Base-by-base conservation (phyloP, 345 rosid species). In the Abelmoschus esculentus region DNA sequence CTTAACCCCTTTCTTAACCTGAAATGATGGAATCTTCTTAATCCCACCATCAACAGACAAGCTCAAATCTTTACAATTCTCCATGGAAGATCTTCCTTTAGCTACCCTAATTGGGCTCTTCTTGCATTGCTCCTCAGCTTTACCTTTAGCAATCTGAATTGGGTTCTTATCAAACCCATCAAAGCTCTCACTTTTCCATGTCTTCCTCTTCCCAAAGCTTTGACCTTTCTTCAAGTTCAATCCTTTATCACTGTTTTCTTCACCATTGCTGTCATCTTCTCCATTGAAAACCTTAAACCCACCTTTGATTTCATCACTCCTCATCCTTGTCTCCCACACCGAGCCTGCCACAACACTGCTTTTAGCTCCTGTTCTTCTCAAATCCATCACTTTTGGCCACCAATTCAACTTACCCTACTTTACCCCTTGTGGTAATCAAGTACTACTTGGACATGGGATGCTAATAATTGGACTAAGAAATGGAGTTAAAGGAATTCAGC, bases 281-380 rank as follows among this genome's bases (percentile, higher is more conserved):
- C 80, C 84, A 78, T 81, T 83, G 58, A 83, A 82, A 61, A 84
- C 84, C 61, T 81, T 86, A 18, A 90, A 73, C 36, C 90, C 92
- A 68, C 89, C 86, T 72, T 82, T 84, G 57, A 79, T 81, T 74
- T 77, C 83, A 73, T 86, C 89, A 40, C 28, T 79, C 79, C 84
- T 90, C 96, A 88, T 89, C 74, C 93, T 86, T 67, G 79, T 85
- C 79, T 89, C 96, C 96, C 95, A 87, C 61, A 88, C 98, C 46
- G 96, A 89, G 36, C 89, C 95, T 46, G 84, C 85, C 36, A 68
- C 85, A 66, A 77, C 87, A 74, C 80, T 77, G 53, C 65, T 71
- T 67, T 79, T 78, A 31, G 49, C 76, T 18, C 74, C 81, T 6
- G 71, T 64, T 73, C 75, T 78, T 67, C 78, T 19, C 76, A 57